phyloP scores from a whole-genome alignment of 129 eudicot genomes.

The Kitagawia praeruptora region DNA sequence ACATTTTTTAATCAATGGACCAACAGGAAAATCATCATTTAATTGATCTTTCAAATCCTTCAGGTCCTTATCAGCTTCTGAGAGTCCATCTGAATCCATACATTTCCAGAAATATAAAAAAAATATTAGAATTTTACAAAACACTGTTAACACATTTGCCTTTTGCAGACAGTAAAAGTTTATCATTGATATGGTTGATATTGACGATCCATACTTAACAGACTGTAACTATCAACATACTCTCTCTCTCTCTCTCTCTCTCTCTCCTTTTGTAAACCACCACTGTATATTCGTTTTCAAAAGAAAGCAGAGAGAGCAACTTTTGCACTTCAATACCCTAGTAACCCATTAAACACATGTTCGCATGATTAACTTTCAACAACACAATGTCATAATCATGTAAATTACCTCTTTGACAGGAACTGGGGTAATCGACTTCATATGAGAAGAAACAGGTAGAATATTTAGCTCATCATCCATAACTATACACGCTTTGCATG shows the following conservation, averaged over 20 bases:
- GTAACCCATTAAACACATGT: not conserved
- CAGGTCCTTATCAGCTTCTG: conserved; percentile 67
- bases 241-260: not conserved
- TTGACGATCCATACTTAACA: not conserved
- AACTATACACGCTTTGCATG: conserved; percentile 79
- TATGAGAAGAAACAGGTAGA: conserved; percentile 86
- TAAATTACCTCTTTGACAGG: conserved; percentile 55
- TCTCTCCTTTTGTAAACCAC: not conserved
- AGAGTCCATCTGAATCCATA: conserved; percentile 79
- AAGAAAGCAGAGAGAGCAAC: not conserved
- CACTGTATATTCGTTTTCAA: not conserved
- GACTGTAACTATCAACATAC: not conserved
- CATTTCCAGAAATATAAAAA: conserved; percentile 22
- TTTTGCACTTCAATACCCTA: not conserved
- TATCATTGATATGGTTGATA: not conserved
- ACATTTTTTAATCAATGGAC: conserved; percentile 71
- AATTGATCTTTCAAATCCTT: conserved; percentile 78
- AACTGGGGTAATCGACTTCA: conserved; percentile 66
- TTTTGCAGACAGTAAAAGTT: conserved; percentile 13
- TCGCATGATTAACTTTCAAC: not conserved
- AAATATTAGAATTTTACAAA: not conserved
- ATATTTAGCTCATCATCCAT: conserved; percentile 97
- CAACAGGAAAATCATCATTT: conserved; percentile 81
- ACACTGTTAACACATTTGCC: conserved; percentile 11
- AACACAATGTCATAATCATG: conserved; percentile 1